phyloP scores from a whole-genome alignment of 768 basidiomycete species.

The Auricularia sp. region DNA sequence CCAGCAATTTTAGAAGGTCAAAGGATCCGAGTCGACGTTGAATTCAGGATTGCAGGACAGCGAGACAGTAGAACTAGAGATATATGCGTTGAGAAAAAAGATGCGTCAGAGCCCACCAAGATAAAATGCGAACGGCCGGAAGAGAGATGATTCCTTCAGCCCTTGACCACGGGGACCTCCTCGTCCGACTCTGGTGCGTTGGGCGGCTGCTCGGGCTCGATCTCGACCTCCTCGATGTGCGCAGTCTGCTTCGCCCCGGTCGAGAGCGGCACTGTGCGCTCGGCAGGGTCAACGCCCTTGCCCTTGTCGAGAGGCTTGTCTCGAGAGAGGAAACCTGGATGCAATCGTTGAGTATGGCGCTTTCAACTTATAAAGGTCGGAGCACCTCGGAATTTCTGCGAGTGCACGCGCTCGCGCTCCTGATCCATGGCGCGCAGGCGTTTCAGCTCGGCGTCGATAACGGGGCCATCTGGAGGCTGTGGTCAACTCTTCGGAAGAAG shows the following conservation, averaged over 20 bases:
- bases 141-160: background rate
- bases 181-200: background rate
- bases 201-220: background rate
- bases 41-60: background rate
- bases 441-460: constrained; percentile 55
- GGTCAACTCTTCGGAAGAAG: background rate
- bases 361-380: background rate
- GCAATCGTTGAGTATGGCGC: background rate
- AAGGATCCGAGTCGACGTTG: background rate
- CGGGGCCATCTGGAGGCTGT: constrained; percentile 36
- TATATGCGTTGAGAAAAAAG: no score
- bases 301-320: background rate
- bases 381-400: constrained; percentile 66
- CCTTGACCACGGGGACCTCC: background rate
- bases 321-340: background rate
- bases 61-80: background rate
- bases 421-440: constrained; percentile 54
- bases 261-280: background rate
- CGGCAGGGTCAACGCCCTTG: background rate
- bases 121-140: background rate
- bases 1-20: background rate
- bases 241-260: background rate
- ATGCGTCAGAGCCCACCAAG: no score
- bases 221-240: constrained; percentile 1
- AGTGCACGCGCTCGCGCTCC: constrained; percentile 53